Conservation (phyloP, 1,284 basidiomycete species). For the Ustilago hordei region DNA sequence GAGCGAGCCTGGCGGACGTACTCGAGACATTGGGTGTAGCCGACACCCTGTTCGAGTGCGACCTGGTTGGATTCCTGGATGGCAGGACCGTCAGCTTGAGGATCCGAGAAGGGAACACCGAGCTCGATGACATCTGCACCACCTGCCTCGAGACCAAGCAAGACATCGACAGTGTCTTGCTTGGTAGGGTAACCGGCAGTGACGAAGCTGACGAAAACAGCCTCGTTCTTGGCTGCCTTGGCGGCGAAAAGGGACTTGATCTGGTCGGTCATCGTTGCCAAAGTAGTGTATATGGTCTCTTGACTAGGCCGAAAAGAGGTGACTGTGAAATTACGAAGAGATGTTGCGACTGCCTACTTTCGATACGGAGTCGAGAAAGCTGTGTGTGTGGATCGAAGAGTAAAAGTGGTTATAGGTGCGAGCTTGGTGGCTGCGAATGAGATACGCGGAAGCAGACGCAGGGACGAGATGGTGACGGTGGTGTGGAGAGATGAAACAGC, state of each 20-base stretch:
- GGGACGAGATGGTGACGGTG: slow-evolving; percentile 15
- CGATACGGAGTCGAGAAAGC: slow-evolving; percentile 1
- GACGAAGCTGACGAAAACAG: slow-evolving; percentile 67
- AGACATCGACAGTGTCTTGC: slow-evolving; percentile 82
- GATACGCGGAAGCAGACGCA: slow-evolving; percentile 3
- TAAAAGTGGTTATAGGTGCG: slow-evolving; percentile 1
- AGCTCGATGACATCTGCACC: slow-evolving; percentile 96
- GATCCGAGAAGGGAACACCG: slow-evolving; percentile 93
- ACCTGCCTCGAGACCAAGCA: slow-evolving; percentile 91
- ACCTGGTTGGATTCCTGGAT: slow-evolving; percentile 86
- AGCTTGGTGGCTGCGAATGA: slow-evolving; percentile 11
- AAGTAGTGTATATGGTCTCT: slow-evolving; percentile 6
- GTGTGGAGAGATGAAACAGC: neutral
- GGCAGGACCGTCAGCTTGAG: slow-evolving; percentile 86
- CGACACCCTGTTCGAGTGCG: slow-evolving; percentile 64
- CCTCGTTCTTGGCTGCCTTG: slow-evolving; percentile 64
- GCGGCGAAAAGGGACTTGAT: slow-evolving; percentile 60
- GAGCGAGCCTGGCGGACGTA: slow-evolving; percentile 83
- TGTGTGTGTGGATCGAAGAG: neutral
- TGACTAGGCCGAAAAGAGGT: neutral
- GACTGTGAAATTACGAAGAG: neutral
- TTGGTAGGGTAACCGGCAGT: slow-evolving; percentile 67
- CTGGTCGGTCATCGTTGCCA: slow-evolving; percentile 58
- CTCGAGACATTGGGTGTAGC: slow-evolving; percentile 72
- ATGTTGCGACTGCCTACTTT: neutral